Conservation (phyloP, 208 protist species). For the Phytomonas francai region DNA sequence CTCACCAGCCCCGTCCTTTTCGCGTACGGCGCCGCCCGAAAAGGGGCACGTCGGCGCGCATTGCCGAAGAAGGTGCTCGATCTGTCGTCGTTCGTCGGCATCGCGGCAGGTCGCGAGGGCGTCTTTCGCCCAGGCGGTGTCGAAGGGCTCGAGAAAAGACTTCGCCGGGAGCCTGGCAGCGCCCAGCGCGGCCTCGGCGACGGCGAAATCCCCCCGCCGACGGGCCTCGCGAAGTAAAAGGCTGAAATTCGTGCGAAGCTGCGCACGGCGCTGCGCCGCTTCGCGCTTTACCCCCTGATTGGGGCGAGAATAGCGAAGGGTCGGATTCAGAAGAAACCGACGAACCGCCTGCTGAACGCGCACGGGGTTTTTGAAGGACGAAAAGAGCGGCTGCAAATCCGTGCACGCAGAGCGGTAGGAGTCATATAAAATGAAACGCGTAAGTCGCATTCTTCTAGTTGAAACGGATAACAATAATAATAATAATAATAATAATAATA, state of each 20-base stretch:
- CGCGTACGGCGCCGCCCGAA: neutral
- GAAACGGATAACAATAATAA: neutral
- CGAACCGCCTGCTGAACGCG: conserved; percentile 24
- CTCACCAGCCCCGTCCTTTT: conserved; percentile 1
- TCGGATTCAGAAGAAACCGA: conserved; percentile 21
- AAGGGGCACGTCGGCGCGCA: conserved; percentile 1
- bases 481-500: no score
- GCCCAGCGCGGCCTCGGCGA: conserved; percentile 37
- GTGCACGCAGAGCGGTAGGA: conserved; percentile 42
- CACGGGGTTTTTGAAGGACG: conserved; percentile 23
- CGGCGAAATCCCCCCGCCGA: conserved; percentile 19
- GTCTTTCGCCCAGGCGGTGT: conserved; percentile 60
- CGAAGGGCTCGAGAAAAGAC: conserved; percentile 19
- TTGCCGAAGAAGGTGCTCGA: conserved; percentile 28
- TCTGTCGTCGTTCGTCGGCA: conserved; percentile 29
- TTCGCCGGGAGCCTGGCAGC: conserved; percentile 26
- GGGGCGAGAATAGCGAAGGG: conserved; percentile 14
- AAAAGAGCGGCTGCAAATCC: conserved; percentile 37
- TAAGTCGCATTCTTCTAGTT: conserved; percentile 9
- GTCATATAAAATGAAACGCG: conserved; percentile 23
- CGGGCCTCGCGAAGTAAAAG: conserved; percentile 70
- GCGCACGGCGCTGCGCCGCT: conserved; percentile 35
- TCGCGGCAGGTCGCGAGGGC: conserved; percentile 43
- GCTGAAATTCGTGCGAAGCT: conserved; percentile 31
- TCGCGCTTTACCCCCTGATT: conserved; percentile 12